These are phyloP conservation scores for Phialophora verrucosa DNA, from an alignment of 2,329 filamentous ascomycete species.

Conservation along the genomic window DNA sequence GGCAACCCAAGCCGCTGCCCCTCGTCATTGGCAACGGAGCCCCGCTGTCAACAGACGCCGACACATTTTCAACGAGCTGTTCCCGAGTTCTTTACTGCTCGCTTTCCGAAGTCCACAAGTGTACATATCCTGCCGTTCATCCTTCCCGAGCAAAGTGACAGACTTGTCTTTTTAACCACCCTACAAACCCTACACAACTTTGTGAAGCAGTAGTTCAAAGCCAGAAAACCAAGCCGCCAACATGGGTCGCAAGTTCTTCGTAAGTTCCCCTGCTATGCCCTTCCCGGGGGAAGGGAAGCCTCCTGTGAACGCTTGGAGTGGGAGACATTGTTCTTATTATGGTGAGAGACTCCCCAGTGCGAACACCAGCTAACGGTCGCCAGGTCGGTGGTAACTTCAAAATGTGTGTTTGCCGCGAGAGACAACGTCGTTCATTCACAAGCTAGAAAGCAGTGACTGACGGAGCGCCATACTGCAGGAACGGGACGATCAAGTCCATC, in stretches of 20 bases:
- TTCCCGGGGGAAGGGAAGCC: too few relatives aligned
- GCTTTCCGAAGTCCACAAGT: neutral
- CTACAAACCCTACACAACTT: neutral
- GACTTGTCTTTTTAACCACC: neutral
- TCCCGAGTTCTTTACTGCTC: neutral
- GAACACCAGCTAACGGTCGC: neutral
- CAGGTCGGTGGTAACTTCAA: conserved; percentile 92
- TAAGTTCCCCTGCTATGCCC: conserved; percentile 47
- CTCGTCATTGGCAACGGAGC: conserved; percentile 29
- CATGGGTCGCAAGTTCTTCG: conserved; percentile 96
- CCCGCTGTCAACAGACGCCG: conserved; percentile 32
- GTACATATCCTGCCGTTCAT: neutral
- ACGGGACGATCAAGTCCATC: conserved; percentile 88
- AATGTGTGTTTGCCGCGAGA: conserved; percentile 67
- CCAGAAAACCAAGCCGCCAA: conserved; percentile 50
- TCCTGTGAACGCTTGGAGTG: neutral
- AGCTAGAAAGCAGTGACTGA: neutral
- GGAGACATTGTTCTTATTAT: neutral
- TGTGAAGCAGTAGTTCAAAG: neutral
- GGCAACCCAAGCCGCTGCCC: neutral
- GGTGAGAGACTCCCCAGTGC: neutral
- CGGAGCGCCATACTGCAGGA: conserved; percentile 63
- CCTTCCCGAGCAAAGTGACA: neutral
- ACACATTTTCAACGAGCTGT: conserved; percentile 9
- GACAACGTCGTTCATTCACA: neutral